Conservation (phyloP, 257 asterid species). For the Coffea eugenioides region DNA sequence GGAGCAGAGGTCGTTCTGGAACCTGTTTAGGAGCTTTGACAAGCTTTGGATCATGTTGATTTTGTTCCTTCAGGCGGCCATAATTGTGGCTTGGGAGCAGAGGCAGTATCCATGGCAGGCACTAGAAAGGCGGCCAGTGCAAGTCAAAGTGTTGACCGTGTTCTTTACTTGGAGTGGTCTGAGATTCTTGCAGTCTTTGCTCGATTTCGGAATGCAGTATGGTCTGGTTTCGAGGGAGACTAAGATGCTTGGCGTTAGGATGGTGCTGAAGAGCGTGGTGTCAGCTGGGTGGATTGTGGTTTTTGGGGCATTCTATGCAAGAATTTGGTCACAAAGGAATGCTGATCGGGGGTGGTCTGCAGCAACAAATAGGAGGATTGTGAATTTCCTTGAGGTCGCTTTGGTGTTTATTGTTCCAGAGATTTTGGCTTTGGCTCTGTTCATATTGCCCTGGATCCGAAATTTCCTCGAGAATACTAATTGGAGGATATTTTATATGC, state of each 20-base stretch:
- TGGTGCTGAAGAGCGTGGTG: conserved; percentile 71
- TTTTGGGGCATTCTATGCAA: conserved; percentile 73
- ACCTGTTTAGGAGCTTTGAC: conserved; percentile 86
- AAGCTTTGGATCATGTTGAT: conserved; percentile 91
- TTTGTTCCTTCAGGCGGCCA: conserved; percentile 81
- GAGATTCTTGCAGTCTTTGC: conserved; percentile 84
- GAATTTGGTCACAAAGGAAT: conserved; percentile 70
- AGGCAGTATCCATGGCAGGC: conserved; percentile 79
- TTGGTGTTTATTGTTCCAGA: conserved; percentile 79
- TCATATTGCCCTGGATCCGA: conserved; percentile 84
- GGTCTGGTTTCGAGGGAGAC: conserved; percentile 91
- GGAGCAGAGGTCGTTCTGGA: conserved; percentile 96
- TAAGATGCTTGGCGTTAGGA: conserved; percentile 70
- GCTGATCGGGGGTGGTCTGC: conserved; percentile 49
- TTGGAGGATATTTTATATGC: conserved; percentile 81
- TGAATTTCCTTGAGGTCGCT: conserved; percentile 70
- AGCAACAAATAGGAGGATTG: conserved; percentile 47
- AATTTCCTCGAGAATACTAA: conserved; percentile 87
- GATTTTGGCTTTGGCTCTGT: conserved; percentile 69
- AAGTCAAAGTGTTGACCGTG: conserved; percentile 76
- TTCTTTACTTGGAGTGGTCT: conserved; percentile 84
- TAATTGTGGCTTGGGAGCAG: conserved; percentile 84
- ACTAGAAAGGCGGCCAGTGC: conserved; percentile 55
- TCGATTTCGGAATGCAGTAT: conserved; percentile 86
- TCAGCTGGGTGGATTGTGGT: conserved; percentile 87